phyloP scores from a whole-genome alignment of 495 filamentous ascomycete genomes.

The Annulohypoxylon stygium region DNA sequence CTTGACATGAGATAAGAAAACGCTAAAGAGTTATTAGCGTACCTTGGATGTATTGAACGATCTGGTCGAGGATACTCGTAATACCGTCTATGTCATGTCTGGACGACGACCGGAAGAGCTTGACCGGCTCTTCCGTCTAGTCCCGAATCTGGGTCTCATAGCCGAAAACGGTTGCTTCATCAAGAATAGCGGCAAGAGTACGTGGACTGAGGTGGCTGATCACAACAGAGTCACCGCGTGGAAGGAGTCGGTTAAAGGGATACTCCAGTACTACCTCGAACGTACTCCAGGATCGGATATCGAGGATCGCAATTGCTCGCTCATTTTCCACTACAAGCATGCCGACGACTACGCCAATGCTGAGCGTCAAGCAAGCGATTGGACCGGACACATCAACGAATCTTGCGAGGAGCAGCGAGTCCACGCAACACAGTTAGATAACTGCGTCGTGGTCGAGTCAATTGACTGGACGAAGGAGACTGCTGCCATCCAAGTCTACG shows the following conservation, averaged over 20 bases:
- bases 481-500: conserved; percentile 77
- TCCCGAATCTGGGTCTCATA: conserved; percentile 84
- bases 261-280: conserved; percentile 87
- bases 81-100: conserved; percentile 95
- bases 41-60: conserved; percentile 84
- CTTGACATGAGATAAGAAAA: not conserved
- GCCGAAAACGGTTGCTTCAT: conserved; percentile 94
- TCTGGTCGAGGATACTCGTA: conserved; percentile 78
- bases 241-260: conserved; percentile 81
- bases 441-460: conserved; percentile 82
- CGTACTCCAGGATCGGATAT: conserved; percentile 88
- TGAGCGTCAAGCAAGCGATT: conserved; percentile 82
- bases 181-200: conserved; percentile 72
- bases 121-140: conserved; percentile 81
- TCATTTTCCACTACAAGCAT: conserved; percentile 87
- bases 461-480: conserved; percentile 85
- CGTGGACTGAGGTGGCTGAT: conserved; percentile 82
- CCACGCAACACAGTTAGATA: conserved; percentile 83
- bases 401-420: conserved; percentile 84
- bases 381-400: conserved; percentile 93
- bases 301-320: conserved; percentile 86
- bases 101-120: conserved; percentile 87
- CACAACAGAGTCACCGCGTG: conserved; percentile 73
- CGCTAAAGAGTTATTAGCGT: conserved; percentile 59
- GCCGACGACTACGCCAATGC: conserved; percentile 81